These are phyloP conservation scores for Vanilla planifolia DNA, from an alignment of 106 monocot species.

Conservation along the genomic window DNA sequence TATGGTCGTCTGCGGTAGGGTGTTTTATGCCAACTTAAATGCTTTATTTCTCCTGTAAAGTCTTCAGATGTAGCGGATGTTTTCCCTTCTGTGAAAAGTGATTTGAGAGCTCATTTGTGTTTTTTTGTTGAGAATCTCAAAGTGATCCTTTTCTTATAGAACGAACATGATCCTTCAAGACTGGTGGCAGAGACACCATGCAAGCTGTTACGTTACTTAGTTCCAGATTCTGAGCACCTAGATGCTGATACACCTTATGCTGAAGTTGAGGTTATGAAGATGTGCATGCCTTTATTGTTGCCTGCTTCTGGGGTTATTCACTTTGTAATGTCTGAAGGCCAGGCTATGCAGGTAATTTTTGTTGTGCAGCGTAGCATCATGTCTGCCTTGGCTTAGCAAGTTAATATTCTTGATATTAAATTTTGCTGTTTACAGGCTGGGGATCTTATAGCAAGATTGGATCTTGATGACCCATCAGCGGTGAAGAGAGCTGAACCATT, in stretches of 20 bases:
- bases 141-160: slow-evolving; percentile 38
- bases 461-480: slow-evolving; percentile 89
- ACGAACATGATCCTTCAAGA: slow-evolving; percentile 98
- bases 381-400: neutral
- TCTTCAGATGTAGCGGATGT: neutral
- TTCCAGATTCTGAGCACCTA: slow-evolving; percentile 82
- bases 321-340: slow-evolving; percentile 84
- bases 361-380: neutral
- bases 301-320: slow-evolving; percentile 97
- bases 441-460: slow-evolving; percentile 84
- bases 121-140: neutral
- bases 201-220: slow-evolving; percentile 89
- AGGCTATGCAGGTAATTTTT: slow-evolving; percentile 80
- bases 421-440: slow-evolving; percentile 48
- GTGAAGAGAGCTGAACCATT: slow-evolving; percentile 97
- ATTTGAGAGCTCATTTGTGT: neutral
- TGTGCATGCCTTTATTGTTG: slow-evolving; percentile 98
- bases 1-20: neutral
- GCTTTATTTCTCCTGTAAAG: neutral
- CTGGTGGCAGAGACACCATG: slow-evolving; percentile 97
- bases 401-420: neutral
- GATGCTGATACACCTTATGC: slow-evolving; percentile 88
- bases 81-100: neutral
- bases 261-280: slow-evolving; percentile 99
- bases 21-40: neutral